These are phyloP conservation scores for Vanderwaltozyma tropicalis DNA, from an alignment of 805 yeast species.

Conservation along the genomic window DNA sequence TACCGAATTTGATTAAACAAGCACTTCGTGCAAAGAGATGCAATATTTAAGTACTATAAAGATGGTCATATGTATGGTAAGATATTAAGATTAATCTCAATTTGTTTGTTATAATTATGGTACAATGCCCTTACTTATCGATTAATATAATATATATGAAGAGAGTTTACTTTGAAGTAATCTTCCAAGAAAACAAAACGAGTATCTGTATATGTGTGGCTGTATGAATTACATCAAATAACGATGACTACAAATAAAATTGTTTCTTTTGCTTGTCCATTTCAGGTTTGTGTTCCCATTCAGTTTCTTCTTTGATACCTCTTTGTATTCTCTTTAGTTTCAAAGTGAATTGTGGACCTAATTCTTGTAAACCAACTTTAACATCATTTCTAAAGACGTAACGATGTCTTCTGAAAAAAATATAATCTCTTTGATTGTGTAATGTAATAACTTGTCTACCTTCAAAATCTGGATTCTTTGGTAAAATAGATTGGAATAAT, in stretches of 20 bases:
- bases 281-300: constrained; percentile 93
- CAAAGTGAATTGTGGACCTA: constrained; percentile 94
- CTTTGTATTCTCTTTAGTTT: constrained; percentile 79
- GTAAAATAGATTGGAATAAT: constrained; percentile 83
- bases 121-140: too few species aligned
- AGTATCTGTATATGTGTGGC: too few species aligned
- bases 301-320: constrained; percentile 84
- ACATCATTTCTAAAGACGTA: constrained; percentile 84
- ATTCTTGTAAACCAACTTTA: constrained; percentile 86
- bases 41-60: too few species aligned
- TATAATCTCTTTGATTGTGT: constrained; percentile 92
- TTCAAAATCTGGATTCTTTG: constrained; percentile 84
- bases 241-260: constrained; percentile 45
- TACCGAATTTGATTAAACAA: too few species aligned
- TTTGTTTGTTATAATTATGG: too few species aligned
- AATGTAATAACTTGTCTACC: constrained; percentile 94
- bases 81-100: too few species aligned
- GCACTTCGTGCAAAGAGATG: too few species aligned
- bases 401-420: constrained; percentile 91
- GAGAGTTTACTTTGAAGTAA: too few species aligned
- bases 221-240: too few species aligned
- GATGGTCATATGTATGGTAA: too few species aligned
- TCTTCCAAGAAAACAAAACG: too few species aligned
- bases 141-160: too few species aligned
- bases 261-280: constrained; percentile 95